These are phyloP conservation scores for Tetramitus jugosus DNA, from an alignment of 208 protist genomes.

Conservation along the genomic window DNA sequence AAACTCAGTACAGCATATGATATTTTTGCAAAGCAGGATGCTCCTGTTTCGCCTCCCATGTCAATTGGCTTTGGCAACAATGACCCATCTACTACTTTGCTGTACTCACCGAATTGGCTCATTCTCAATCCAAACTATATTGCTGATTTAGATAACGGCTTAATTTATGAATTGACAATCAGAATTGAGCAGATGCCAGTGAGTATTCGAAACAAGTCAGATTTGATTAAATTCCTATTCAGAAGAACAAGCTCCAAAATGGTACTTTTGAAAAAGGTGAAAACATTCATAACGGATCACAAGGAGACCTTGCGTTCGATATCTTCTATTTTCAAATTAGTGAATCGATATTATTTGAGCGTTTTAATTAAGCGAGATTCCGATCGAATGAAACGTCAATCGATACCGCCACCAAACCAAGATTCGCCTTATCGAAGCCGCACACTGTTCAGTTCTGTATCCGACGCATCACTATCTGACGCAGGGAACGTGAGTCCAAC, in stretches of 20 bases:
- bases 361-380: neutral
- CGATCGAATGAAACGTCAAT: too few species aligned
- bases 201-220: neutral
- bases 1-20: neutral
- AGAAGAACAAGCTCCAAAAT: neutral
- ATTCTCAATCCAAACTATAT: neutral
- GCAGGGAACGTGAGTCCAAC: too few species aligned
- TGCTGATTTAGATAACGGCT: neutral
- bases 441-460: too few species aligned
- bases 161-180: neutral
- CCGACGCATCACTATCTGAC: neutral
- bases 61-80: neutral
- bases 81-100: neutral
- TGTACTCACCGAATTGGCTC: neutral
- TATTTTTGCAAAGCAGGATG: constrained; percentile 13
- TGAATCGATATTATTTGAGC: constrained; percentile 11
- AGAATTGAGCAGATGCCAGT: neutral
- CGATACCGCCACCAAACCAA: too few species aligned
- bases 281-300: neutral
- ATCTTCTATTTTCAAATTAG: neutral
- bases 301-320: neutral
- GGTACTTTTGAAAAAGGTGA: neutral
- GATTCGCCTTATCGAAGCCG: too few species aligned
- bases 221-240: constrained; percentile 8
- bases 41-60: neutral